These are phyloP conservation scores for Beauveria sp. DNA, from an alignment of 2,329 filamentous ascomycete species.

Conservation along the genomic window DNA sequence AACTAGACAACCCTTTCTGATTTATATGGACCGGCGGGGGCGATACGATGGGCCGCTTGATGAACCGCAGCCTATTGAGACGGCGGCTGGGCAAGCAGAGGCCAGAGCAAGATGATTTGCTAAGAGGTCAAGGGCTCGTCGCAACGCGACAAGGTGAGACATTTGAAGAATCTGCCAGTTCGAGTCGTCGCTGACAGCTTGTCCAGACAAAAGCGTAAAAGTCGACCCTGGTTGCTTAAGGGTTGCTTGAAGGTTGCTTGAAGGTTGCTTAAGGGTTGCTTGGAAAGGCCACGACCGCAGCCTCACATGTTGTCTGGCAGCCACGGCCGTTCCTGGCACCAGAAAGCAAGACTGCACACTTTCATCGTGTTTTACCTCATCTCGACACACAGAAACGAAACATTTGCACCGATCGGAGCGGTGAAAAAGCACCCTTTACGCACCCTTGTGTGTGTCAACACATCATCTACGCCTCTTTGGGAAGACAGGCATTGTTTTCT, in stretches of 20 bases:
- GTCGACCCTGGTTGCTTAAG: no score
- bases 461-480: not conserved
- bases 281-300: not conserved
- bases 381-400: conserved; percentile 11
- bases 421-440: not conserved
- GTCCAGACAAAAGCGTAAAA: no score
- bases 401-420: conserved; percentile 7
- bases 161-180: not conserved
- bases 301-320: not conserved
- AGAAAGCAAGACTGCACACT: not conserved
- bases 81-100: not conserved
- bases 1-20: not conserved
- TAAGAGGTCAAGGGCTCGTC: not conserved
- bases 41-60: not conserved
- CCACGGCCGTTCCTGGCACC: conserved; percentile 6
- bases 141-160: conserved; percentile 3
- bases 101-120: not conserved
- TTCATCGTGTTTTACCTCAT: conserved; percentile 11
- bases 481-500: not conserved
- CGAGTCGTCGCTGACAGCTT: not conserved
- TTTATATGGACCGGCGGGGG: not conserved
- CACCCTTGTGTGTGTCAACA: not conserved
- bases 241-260: no score
- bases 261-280: no score
- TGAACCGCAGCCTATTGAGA: not conserved